Percentiles rank a stretch among this genome's conserved stretches.
Conservation (phyloP, 108 stramenopile species). For the Aurantiochytrium sp. region DNA sequence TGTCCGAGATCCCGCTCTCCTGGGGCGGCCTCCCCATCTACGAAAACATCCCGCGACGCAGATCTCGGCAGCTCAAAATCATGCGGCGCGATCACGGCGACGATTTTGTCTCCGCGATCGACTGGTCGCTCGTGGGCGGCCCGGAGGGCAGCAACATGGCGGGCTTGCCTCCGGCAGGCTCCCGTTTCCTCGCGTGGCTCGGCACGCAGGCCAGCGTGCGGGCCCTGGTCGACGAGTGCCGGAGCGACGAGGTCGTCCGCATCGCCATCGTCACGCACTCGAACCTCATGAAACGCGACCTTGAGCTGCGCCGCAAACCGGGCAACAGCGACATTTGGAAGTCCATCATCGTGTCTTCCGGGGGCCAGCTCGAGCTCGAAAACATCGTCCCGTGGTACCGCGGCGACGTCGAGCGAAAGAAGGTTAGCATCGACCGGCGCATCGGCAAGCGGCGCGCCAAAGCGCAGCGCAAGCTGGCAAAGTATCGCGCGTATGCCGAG, state of each 20-base stretch:
- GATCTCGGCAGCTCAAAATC: not conserved
- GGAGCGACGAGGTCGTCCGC: not conserved
- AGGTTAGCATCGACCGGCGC: not conserved
- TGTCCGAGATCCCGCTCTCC: not conserved
- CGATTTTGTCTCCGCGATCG: not conserved
- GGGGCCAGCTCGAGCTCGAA: not conserved
- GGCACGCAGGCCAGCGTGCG: not conserved
- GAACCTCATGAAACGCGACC: not conserved
- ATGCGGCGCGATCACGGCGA: not conserved
- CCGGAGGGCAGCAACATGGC: not conserved
- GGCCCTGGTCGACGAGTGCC: not conserved
- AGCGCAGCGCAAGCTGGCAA: no score
- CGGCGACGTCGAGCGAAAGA: not conserved
- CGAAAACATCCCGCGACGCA: not conserved
- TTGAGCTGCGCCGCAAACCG: not conserved
- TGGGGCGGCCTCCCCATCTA: not conserved
- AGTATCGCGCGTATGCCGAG: no score
- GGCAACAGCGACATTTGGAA: constrained; percentile 6
- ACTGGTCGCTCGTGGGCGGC: constrained; percentile 27
- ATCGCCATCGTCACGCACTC: constrained; percentile 12
- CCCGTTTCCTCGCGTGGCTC: not conserved
- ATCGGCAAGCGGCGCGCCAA: no score
- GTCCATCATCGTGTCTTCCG: not conserved
- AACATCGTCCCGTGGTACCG: not conserved
- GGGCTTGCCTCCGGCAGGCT: not conserved